phyloP scores from a whole-genome alignment of 2,329 filamentous ascomycete species.

The Parastagonospora avenae region DNA sequence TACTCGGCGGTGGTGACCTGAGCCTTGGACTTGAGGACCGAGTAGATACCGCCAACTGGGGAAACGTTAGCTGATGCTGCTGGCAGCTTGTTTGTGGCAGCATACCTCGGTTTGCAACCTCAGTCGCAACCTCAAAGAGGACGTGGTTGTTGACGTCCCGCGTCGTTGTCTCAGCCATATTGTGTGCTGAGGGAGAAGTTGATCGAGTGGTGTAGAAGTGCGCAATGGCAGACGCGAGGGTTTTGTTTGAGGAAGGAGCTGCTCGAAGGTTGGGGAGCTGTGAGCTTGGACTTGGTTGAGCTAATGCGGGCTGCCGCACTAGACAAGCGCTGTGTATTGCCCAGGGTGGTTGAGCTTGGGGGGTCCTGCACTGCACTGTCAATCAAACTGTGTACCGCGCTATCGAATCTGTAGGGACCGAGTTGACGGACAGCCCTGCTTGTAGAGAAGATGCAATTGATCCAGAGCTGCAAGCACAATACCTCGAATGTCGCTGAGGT shows the following conservation, averaged over 20 bases:
- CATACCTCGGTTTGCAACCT: slow-evolving; percentile 92
- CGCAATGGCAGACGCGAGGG: slow-evolving; percentile 14
- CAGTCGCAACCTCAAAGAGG: slow-evolving; percentile 95
- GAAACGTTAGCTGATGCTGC: slow-evolving; percentile 17
- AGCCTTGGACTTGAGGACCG: slow-evolving; percentile 97
- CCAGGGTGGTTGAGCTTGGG: slow-evolving; percentile 19
- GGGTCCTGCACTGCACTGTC: slow-evolving; percentile 13
- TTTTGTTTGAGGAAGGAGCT: slow-evolving; percentile 18
- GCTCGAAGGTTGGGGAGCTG: slow-evolving; percentile 20
- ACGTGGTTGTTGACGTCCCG: slow-evolving; percentile 91
- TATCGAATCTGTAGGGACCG: slow-evolving; percentile 15
- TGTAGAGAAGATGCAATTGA: slow-evolving; percentile 2
- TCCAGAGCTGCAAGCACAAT: background rate
- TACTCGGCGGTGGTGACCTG: slow-evolving; percentile 98
- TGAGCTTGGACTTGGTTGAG: slow-evolving; percentile 28
- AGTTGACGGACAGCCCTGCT: background rate
- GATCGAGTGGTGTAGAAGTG: slow-evolving; percentile 4
- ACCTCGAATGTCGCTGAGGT: slow-evolving; percentile 7
- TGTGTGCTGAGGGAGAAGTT: slow-evolving; percentile 11
- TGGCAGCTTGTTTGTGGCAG: slow-evolving; percentile 8
- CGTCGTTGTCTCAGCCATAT: slow-evolving; percentile 34
- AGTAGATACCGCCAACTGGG: slow-evolving; percentile 96
- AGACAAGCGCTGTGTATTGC: slow-evolving; percentile 31
- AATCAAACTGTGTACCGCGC: slow-evolving; percentile 22
- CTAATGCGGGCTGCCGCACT: slow-evolving; percentile 34